Evolutionary conservation across 768 basidiomycete species (phyloP), one percentile per base, ranked within the genome.

Genomic region (Russula brevipes): DNA sequence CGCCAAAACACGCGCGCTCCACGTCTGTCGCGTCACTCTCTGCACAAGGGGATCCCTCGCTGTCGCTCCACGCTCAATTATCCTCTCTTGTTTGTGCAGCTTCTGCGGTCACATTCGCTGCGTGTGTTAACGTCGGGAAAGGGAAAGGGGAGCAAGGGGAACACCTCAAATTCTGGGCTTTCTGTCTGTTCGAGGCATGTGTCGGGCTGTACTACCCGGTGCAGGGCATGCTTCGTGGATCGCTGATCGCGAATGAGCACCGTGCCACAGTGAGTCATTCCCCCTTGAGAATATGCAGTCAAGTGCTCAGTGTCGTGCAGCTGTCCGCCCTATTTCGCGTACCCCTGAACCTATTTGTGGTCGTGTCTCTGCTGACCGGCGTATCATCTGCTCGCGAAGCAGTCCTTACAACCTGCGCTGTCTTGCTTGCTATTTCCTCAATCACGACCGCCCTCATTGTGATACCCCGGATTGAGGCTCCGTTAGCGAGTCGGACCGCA

Each of bases 121-220:
- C 76, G 17, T 81, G 81, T 69, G 76, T 85, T 36, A 69, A 73
- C 11, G 79, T 66, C 30, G 67, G 67, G 35, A 61, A 41, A n/a
- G 65, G 57, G 24, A 60, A 56, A 42, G 52, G 59, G 17, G 39
- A 77, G 8, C 63, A 67, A 12, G 74, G 73, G 61, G 82, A 84
- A 61, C 76, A 78, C 41, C 64, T 77, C 19, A 80, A 87, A 4
- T 89, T 89, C 68, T 88, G 82, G 81, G 82, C 86, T 14, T 90
- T 90, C 69, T 89, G 88, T 67, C 74, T 80, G 14, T 90, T 89
- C 64, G 88, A 90, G 71, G 85, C 81, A 16, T 89, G 86, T 70
- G 88, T 89, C 7, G 88, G 88, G 51, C 82, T 87, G 83, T 89
- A 89, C 69, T 89, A 89, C 69, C 88, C 88, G 30, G 81, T 88